phyloP scores from a whole-genome alignment of 2,329 filamentous ascomycete species.

The Cadophora luteo-olivacea region DNA sequence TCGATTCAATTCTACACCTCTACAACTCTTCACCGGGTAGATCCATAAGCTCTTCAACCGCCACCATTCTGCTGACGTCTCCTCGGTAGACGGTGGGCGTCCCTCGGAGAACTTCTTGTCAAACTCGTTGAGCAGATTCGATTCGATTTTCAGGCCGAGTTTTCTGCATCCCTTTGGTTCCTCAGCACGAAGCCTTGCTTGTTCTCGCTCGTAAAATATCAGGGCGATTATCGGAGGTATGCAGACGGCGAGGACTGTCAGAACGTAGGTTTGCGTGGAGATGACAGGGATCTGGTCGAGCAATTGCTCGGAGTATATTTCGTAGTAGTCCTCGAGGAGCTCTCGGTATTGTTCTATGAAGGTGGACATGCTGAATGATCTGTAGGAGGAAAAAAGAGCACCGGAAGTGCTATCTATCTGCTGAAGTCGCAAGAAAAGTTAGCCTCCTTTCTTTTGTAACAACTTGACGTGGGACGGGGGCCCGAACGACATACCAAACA shows the following conservation, averaged over 20 bases:
- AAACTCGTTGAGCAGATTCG: conserved; percentile 63
- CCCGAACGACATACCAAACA: conserved; percentile 34
- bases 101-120: conserved; percentile 55
- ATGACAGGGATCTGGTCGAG: conserved; percentile 39
- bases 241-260: conserved; percentile 43
- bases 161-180: conserved; percentile 58
- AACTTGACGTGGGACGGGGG: conserved; percentile 10
- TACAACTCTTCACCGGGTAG: conserved; percentile 85
- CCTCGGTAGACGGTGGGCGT: conserved; percentile 43
- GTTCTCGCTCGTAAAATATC: conserved; percentile 43
- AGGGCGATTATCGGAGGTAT: conserved; percentile 43
- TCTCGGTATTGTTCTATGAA: conserved; percentile 39
- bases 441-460: conserved; percentile 24
- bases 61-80: conserved; percentile 47
- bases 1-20: conserved; percentile 73
- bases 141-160: conserved; percentile 54
- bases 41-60: conserved; percentile 74
- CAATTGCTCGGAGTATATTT: conserved; percentile 40
- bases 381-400: conserved; percentile 29
- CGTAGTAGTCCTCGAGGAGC: conserved; percentile 38
- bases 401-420: conserved; percentile 38
- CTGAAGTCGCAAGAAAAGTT: conserved; percentile 27
- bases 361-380: conserved; percentile 33
- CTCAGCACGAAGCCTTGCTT: conserved; percentile 41
- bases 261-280: conserved; percentile 42